These are phyloP conservation scores for Penicillium decumbens DNA, from an alignment of 2,329 filamentous ascomycete genomes.

Conservation along the genomic window DNA sequence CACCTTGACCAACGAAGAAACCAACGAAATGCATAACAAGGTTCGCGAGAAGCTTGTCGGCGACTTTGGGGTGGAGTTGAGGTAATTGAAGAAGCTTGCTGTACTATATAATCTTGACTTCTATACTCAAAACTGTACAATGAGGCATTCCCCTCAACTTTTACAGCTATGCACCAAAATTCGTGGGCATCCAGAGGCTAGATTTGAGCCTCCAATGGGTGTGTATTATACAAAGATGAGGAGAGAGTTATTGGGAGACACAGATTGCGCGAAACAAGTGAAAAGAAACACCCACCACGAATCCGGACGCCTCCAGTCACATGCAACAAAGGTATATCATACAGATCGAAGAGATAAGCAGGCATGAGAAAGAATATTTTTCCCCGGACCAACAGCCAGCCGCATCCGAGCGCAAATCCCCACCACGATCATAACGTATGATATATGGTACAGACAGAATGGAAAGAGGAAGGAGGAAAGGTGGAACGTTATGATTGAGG, in stretches of 20 bases:
- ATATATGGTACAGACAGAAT: conserved; percentile 35
- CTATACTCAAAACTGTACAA: conserved; percentile 15
- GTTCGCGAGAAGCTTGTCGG: conserved; percentile 63
- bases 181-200: conserved; percentile 14
- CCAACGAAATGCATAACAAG: conserved; percentile 67
- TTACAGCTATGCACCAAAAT: not conserved
- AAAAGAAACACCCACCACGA: conserved; percentile 21
- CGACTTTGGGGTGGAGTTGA: conserved; percentile 72
- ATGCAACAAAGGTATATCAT: conserved; percentile 33
- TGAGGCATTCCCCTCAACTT: not conserved
- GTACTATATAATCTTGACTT: conserved; percentile 15
- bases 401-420: conserved; percentile 22
- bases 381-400: conserved; percentile 21
- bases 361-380: conserved; percentile 22
- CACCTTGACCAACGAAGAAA: conserved; percentile 79
- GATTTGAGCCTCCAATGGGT: conserved; percentile 6
- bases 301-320: conserved; percentile 29
- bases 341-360: conserved; percentile 31
- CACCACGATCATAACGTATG: conserved; percentile 28
- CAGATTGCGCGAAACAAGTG: conserved; percentile 20
- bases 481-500: conserved; percentile 6
- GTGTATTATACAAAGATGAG: conserved; percentile 35
- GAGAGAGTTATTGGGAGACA: conserved; percentile 28
- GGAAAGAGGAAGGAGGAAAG: conserved; percentile 9
- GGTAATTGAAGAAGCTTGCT: conserved; percentile 43